These are phyloP conservation scores for Basidiobolus meristosporus DNA, from an alignment of 371 early-diverging fungal genomes.

Conservation along the genomic window DNA sequence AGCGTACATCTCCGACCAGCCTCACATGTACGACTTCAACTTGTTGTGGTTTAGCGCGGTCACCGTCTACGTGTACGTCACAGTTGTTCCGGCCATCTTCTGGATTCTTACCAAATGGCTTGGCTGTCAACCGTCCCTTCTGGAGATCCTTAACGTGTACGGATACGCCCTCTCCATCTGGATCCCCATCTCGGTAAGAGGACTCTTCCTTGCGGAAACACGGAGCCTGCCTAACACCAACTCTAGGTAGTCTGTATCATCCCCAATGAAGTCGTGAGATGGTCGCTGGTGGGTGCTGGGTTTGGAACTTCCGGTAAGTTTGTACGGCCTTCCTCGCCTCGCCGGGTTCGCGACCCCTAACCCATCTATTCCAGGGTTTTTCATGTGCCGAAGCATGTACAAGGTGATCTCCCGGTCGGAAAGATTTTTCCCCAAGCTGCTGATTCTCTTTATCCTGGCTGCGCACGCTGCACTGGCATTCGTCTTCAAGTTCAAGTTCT, in stretches of 20 bases:
- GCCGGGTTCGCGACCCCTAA: not conserved
- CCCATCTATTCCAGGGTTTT: conserved; percentile 10
- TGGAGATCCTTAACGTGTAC: conserved; percentile 71
- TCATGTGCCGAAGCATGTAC: conserved; percentile 30
- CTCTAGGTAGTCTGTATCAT: conserved; percentile 39
- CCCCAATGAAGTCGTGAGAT: conserved; percentile 38
- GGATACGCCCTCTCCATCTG: conserved; percentile 84
- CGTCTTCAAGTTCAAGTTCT: conserved; percentile 69
- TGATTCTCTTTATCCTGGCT: conserved; percentile 37
- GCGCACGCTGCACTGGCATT: conserved; percentile 55
- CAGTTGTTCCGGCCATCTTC: conserved; percentile 41
- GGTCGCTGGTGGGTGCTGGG: conserved; percentile 37
- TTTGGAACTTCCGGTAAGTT: conserved; percentile 25
- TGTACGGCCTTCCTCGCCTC: no score
- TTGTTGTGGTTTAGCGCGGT: conserved; percentile 57
- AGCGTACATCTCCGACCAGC: conserved; percentile 26
- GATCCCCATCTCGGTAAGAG: conserved; percentile 73
- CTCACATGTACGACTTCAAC: conserved; percentile 55
- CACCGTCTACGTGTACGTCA: conserved; percentile 63
- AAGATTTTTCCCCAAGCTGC: conserved; percentile 38
- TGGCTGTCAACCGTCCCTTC: conserved; percentile 52
- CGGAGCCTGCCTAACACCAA: not conserved
- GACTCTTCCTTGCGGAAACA: conserved; percentile 1
- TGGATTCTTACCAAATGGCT: conserved; percentile 74
- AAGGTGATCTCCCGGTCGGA: conserved; percentile 38